Base-by-base conservation (phyloP, 257 asterid species). In the Ocimum tenuiflorum region DNA sequence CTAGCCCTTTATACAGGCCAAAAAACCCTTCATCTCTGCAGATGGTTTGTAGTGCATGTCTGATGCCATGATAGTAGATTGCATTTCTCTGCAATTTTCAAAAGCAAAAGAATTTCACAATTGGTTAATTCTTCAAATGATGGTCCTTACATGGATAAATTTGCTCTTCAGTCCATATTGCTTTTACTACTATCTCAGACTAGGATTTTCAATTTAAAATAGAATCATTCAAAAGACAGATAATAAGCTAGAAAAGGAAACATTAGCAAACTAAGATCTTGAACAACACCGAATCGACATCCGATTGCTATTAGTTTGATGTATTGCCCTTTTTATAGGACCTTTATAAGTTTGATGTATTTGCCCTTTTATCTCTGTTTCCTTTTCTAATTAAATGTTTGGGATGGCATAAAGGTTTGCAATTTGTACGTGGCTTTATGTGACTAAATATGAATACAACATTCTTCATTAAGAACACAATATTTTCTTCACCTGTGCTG, bases 1-100 rank as follows among this genome's bases (percentile, higher is more conserved):
- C 97, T 9, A 91, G 88, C 51, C 98, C 98, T 80, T 91, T 91
- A 76, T 91, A 91, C 66, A 91, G 76, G 36, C 96, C 98, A 45
- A 87, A 72, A 73, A 85, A 63, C 1, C 98, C 98, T 84, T 91
- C 97, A 58, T 89, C 98, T 73, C 83, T 83, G 86, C 94, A 87
- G 75, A 91, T 87, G 77, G 97, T 85, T 46, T 66, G 69, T 54
- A 91, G 72, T 5, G 96, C 85, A 67, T 91, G 96, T 73, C 82
- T 70, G 58, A 91, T 91, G 78, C 98, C 98, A 39, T 80, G 83
- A 48, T 91, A 91, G 79, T 91, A 91, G 41, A 80, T 72, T 8
- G 91, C 71, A 72, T 77, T 91, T 78, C 91, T 87, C 98, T 91
- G 65, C 74, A 75, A 69, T 59, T 52, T 58, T 50, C 29, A 50